A percentile compares a stretch with the other conserved stretches of the same genome.
Conservation (phyloP, 768 basidiomycete genomes). For the Boletus sensibilis region DNA sequence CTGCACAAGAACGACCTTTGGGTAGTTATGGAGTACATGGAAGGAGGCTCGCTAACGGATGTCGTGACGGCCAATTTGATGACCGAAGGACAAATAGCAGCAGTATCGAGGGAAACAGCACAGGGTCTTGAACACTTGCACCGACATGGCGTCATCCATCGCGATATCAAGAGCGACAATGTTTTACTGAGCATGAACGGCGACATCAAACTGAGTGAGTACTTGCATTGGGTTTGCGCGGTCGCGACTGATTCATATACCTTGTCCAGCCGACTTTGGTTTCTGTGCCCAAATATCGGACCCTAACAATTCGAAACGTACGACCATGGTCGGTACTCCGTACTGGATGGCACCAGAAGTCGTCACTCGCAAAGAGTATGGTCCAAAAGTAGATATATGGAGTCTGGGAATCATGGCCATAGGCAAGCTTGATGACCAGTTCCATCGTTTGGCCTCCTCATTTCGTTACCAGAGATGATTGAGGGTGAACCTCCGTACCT, state of each 20-base stretch:
- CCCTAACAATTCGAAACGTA: slow-evolving; percentile 84
- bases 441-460: slow-evolving; percentile 6
- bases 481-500: slow-evolving; percentile 96
- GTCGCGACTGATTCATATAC: neutral
- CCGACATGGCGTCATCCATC: slow-evolving; percentile 94
- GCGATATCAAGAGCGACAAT: slow-evolving; percentile 99
- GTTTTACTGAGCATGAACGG: slow-evolving; percentile 89
- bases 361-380: slow-evolving; percentile 96
- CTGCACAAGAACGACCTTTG: slow-evolving; percentile 96
- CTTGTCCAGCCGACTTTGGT: slow-evolving; percentile 85
- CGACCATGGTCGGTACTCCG: slow-evolving; percentile 97
- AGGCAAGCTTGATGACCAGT: slow-evolving; percentile 46
- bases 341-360: slow-evolving; percentile 99
- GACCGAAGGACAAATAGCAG: slow-evolving; percentile 98
- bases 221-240: neutral
- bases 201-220: slow-evolving; percentile 97
- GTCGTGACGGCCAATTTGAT: slow-evolving; percentile 88
- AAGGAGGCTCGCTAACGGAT: slow-evolving; percentile 91
- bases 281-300: slow-evolving; percentile 97
- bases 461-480: slow-evolving; percentile 75
- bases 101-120: slow-evolving; percentile 88
- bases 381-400: slow-evolving; percentile 99
- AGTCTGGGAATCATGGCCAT: slow-evolving; percentile 95
- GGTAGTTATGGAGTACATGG: slow-evolving; percentile 99
- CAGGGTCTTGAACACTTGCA: slow-evolving; percentile 95